phyloP scores from a whole-genome alignment of 495 filamentous ascomycete species.

The Hypomontagnella submonticulosa region DNA sequence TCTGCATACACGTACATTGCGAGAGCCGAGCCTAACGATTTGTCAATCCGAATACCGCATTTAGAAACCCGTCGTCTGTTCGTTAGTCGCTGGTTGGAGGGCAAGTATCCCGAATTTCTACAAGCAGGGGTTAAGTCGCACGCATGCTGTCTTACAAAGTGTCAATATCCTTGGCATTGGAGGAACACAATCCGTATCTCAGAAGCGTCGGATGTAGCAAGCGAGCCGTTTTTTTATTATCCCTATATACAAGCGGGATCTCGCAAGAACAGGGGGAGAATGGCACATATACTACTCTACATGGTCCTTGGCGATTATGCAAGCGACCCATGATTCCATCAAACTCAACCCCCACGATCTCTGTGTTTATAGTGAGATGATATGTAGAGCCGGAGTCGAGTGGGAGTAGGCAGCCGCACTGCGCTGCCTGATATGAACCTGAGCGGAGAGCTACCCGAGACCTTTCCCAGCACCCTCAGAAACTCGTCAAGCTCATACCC shows the following conservation, averaged over 20 bases:
- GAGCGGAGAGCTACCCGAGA: neutral
- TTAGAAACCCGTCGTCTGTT: conserved; percentile 22
- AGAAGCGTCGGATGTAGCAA: conserved; percentile 31
- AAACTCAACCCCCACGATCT: conserved; percentile 19
- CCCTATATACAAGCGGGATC: conserved; percentile 30
- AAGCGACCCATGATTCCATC: conserved; percentile 36
- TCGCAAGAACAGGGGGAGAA: conserved; percentile 25
- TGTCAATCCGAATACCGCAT: conserved; percentile 33
- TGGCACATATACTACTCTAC: conserved; percentile 21
- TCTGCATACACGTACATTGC: conserved; percentile 15
- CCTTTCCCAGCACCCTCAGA: conserved; percentile 13
- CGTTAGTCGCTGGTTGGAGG: conserved; percentile 11
- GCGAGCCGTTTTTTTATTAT: conserved; percentile 20
- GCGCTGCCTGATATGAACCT: neutral
- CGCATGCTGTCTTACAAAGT: no score
- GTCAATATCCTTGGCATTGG: conserved; percentile 2
- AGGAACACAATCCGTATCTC: conserved; percentile 25
- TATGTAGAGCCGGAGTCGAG: conserved; percentile 24
- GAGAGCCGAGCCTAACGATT: conserved; percentile 24
- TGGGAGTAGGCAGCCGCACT: conserved; percentile 3
- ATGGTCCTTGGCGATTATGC: conserved; percentile 20
- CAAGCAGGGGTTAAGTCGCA: conserved; percentile 5
- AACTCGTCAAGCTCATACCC: conserved; percentile 13
- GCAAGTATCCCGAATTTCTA: neutral
- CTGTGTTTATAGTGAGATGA: conserved; percentile 16